phyloP scores from a whole-genome alignment of 169 alveolate genomes.

The Eimeria necatrix region DNA sequence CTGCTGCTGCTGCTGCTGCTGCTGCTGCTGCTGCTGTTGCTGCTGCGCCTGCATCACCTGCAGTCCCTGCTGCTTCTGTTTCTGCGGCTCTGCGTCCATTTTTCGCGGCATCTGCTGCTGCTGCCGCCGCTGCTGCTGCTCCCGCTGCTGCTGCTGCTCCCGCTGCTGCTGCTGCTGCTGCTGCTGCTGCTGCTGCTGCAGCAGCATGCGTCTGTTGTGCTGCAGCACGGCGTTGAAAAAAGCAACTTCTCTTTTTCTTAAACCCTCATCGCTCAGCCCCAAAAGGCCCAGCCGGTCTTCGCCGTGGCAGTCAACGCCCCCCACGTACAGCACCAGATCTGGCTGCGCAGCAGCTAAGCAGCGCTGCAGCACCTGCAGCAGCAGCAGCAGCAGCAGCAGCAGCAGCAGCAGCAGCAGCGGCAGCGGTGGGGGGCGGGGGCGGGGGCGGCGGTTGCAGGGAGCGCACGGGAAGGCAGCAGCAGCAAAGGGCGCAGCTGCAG shows the following conservation, averaged over 20 bases:
- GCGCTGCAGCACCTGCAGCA: slow-evolving; percentile 12
- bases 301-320: slow-evolving; percentile 83
- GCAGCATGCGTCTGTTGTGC: slow-evolving; percentile 3
- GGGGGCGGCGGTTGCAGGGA: not conserved
- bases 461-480: not conserved
- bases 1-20: not conserved
- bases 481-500: not conserved
- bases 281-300: slow-evolving; percentile 82
- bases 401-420: not conserved
- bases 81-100: too few relatives aligned
- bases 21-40: slow-evolving; percentile 5
- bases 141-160: too few relatives aligned
- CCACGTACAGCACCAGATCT: slow-evolving; percentile 79
- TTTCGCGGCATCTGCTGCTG: too few relatives aligned
- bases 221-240: slow-evolving; percentile 72
- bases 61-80: too few relatives aligned
- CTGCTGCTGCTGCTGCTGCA: not conserved
- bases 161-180: not conserved
- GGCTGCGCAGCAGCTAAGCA: slow-evolving; percentile 11
- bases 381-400: not conserved
- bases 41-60: too few relatives aligned
- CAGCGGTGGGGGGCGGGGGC: not conserved
- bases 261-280: slow-evolving; percentile 79
- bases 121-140: too few relatives aligned
- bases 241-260: slow-evolving; percentile 74